Evolutionary conservation across 306 rosid genomes (phyloP), one percentile per base, ranked within the genome.

Genomic region (Castanea crenata): DNA sequence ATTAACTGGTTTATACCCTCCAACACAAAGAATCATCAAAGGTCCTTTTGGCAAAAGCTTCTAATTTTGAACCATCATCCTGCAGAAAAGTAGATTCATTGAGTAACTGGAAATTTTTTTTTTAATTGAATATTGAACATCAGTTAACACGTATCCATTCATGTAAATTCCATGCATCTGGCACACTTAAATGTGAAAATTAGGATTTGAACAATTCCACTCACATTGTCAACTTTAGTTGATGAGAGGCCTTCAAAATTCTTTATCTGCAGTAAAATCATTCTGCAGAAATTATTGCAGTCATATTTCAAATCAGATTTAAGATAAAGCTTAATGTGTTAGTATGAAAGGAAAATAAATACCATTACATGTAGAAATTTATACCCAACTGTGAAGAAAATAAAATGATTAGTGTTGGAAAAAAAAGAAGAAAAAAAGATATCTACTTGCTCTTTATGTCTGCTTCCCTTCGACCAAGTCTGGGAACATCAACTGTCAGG

Each of bases 381-480:
- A 58, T 3, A 55, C 14, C 9, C 20, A 18, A 56, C 32, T 55
- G 35, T 49, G 20, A 32, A 52, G 29, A 0, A 0, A 64, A 76
- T 29, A 51, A 31, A 49, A 10, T 49, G 54, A 49, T 49, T 58
- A 7, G 54, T 49, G 16, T 0, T 32, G 8, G 19, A 62, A 5
- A 49, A 49, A 23, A 23, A 23, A 9, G 2, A 46, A 38, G 1
- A 38, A 38, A 2, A 35, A 49, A 49, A 12, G 51, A 71, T 6
- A 51, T 55, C 27, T 68, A 88, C 92, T 81, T 87, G 77, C 85
- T 90, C 80, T 83, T 84, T 75, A 85, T 88, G 85, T 88, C 94
- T 67, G 90, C 92, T 75, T 90, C 94, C 76, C 92, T 88, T 80
- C 91, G 76, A 69, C 94, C 94, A 56, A 79, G 83, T 55, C 83